Percentiles rank a stretch among this genome's conserved stretches.
Evolutionary conservation across 208 protist species (phyloP).

Genomic region (Histomonas meleagridis): DNA sequence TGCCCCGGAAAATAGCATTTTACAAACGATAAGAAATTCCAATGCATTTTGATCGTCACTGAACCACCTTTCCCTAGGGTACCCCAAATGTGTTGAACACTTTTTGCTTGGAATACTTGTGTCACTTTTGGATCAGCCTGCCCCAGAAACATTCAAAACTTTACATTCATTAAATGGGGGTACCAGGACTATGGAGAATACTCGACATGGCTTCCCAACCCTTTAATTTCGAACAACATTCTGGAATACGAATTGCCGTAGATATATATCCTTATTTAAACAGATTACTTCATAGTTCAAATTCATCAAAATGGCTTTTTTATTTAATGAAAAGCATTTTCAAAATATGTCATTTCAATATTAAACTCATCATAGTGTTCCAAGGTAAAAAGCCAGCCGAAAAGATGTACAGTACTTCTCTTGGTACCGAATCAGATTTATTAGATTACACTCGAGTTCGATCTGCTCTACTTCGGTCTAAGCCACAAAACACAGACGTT

Average conservation of each 20-base stretch:
- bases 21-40: too few species aligned
- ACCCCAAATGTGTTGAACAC: too few species aligned
- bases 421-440: neutral
- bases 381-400: neutral
- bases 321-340: neutral
- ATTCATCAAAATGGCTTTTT: neutral
- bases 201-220: neutral
- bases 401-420: constrained; percentile 4
- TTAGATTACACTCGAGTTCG: neutral
- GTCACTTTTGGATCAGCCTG: too few species aligned
- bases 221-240: neutral
- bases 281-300: neutral
- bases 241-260: neutral
- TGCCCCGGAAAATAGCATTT: too few species aligned
- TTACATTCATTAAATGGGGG: too few species aligned
- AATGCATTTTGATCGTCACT: too few species aligned
- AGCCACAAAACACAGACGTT: neutral
- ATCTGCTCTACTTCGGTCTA: neutral
- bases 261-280: constrained; percentile 26
- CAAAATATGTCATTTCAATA: neutral
- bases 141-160: too few species aligned
- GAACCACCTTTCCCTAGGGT: too few species aligned
- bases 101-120: too few species aligned
- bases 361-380: neutral
- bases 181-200: constrained; percentile 28